Evolutionary conservation across 768 basidiomycete genomes (phyloP).

Genomic region (Leccinum obscurum): DNA sequence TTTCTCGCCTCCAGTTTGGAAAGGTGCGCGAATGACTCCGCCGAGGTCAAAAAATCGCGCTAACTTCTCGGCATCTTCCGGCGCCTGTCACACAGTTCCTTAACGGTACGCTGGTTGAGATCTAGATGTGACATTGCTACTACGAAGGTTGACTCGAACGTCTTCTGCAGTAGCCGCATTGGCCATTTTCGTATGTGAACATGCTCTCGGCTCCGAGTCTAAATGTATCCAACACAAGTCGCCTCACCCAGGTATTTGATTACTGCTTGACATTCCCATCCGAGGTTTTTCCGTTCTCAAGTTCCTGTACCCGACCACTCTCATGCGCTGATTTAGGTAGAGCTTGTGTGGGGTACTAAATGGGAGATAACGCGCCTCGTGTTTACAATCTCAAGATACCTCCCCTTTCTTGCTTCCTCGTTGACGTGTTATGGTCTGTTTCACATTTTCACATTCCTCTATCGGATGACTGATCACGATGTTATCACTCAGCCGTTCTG

Average conservation of each 20-base stretch:
- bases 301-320: too few species aligned
- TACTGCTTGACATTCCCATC: slow-evolving; percentile 25
- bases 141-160: neutral
- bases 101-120: slow-evolving; percentile 15
- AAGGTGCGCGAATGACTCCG: slow-evolving; percentile 14
- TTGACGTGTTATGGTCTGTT: slow-evolving; percentile 22
- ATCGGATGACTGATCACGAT: neutral
- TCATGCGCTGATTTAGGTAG: slow-evolving; percentile 11
- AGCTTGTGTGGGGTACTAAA: slow-evolving; percentile 24
- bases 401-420: slow-evolving; percentile 22
- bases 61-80: neutral
- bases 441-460: neutral
- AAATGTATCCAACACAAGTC: neutral
- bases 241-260: slow-evolving; percentile 16
- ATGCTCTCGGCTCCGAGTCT: neutral
- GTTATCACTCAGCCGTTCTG: slow-evolving; percentile 10
- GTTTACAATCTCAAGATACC: slow-evolving; percentile 31
- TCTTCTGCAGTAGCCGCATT: slow-evolving; percentile 19
- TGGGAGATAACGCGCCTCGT: slow-evolving; percentile 25
- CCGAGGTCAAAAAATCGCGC: neutral
- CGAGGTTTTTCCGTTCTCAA: slow-evolving; percentile 14
- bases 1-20: slow-evolving; percentile 21
- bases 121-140: neutral
- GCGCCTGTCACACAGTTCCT: slow-evolving; percentile 14
- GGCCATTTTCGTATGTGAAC: slow-evolving; percentile 17